Conservation (phyloP, 169 alveolate genomes). For the Eimeria praecox region DNA sequence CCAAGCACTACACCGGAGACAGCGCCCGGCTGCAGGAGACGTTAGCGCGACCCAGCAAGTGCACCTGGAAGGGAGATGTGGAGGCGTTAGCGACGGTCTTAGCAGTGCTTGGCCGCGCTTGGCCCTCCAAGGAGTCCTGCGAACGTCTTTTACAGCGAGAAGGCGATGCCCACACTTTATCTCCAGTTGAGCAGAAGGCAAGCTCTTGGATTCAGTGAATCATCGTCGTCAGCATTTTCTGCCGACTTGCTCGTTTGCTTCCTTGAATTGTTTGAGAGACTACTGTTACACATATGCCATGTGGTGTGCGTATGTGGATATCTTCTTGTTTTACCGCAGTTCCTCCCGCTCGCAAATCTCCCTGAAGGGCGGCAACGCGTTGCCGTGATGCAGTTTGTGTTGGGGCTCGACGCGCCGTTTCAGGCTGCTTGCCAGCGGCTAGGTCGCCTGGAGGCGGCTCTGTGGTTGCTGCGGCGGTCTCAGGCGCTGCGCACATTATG, state of each 20-base stretch:
- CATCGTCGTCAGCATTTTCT: neutral
- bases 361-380: conserved; percentile 56
- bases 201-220: neutral
- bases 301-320: neutral
- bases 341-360: neutral
- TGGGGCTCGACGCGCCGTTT: conserved; percentile 47
- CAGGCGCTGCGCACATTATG: neutral
- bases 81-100: neutral
- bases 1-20: neutral
- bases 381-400: conserved; percentile 7
- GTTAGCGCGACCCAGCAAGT: conserved; percentile 12
- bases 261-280: neutral
- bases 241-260: neutral
- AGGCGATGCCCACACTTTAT: conserved; percentile 10
- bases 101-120: conserved; percentile 34
- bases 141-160: conserved; percentile 33
- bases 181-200: conserved; percentile 51
- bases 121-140: conserved; percentile 69
- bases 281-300: neutral
- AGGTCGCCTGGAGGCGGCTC: conserved; percentile 15
- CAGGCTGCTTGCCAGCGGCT: conserved; percentile 29
- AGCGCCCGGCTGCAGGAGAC: neutral
- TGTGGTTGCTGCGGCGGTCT: neutral
- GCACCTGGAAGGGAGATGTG: conserved; percentile 38
- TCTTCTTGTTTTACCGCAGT: conserved; percentile 17